These are phyloP conservation scores for Aspergillus kassunensis DNA, from an alignment of 495 filamentous ascomycete genomes.

Conservation along the genomic window DNA sequence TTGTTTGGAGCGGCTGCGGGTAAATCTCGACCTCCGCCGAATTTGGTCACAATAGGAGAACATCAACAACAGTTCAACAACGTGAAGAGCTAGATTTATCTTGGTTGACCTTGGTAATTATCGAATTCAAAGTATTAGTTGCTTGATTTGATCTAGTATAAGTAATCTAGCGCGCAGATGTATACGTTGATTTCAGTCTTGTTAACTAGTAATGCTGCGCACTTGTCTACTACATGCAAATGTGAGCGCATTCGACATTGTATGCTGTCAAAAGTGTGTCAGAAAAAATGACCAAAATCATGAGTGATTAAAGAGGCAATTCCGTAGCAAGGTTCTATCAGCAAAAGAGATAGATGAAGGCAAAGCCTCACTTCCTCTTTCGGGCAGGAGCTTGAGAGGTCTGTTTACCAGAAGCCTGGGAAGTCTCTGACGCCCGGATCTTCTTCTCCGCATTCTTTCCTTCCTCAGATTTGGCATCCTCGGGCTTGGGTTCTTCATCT, in stretches of 20 bases:
- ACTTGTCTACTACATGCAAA: not conserved
- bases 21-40: constrained; percentile 2
- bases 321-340: too few species aligned
- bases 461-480: constrained; percentile 34
- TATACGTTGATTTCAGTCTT: not conserved
- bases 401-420: constrained; percentile 33
- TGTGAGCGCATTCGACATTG: not conserved
- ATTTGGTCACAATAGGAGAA: not conserved
- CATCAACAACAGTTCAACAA: not conserved
- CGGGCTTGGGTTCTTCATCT: constrained; percentile 42
- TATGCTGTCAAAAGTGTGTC: not conserved
- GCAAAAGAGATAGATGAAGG: too few species aligned
- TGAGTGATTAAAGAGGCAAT: too few species aligned
- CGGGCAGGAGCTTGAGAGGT: constrained; percentile 32
- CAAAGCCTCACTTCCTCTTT: constrained; percentile 36
- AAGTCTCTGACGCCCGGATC: constrained; percentile 9
- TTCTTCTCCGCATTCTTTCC: constrained; percentile 32
- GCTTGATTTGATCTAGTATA: not conserved
- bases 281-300: too few species aligned
- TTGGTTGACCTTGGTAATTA: too few species aligned
- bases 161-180: not conserved
- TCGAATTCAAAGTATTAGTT: not conserved
- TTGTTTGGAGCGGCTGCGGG: not conserved
- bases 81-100: too few species aligned
- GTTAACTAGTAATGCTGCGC: not conserved